Percentiles rank a stretch among this genome's conserved stretches.
Evolutionary conservation across 2,329 filamentous ascomycete genomes (phyloP).

Genomic region (Raffaelea ambrosiae): DNA sequence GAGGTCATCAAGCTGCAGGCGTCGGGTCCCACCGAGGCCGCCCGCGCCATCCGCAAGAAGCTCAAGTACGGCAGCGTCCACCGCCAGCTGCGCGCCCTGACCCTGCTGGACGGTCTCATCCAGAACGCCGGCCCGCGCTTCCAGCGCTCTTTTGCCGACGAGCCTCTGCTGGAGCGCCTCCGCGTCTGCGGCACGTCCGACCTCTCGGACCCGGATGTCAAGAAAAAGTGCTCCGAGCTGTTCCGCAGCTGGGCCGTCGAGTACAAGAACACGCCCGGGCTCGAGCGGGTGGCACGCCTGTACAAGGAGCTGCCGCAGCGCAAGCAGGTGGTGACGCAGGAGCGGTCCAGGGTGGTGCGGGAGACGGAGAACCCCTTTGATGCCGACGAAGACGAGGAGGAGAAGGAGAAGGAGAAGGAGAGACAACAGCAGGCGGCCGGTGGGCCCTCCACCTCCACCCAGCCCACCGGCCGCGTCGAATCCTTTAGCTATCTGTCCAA

Average conservation of each 20-base stretch:
- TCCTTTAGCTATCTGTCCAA: conserved; percentile 29
- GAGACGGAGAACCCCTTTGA: conserved; percentile 71
- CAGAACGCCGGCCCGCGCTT: conserved; percentile 88
- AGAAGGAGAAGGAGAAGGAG: conserved; percentile 12
- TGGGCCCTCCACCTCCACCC: conserved; percentile 3
- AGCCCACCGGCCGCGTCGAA: conserved; percentile 22
- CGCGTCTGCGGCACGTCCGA: conserved; percentile 80
- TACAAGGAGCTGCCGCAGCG: conserved; percentile 61
- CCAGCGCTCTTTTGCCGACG: conserved; percentile 80
- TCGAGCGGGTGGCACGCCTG: conserved; percentile 70
- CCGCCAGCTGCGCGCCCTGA: conserved; percentile 79
- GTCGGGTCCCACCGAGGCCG: conserved; percentile 80
- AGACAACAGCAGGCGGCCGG: conserved; percentile 8
- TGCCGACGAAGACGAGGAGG: conserved; percentile 54
- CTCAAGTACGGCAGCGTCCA: conserved; percentile 97
- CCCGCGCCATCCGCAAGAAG: conserved; percentile 91
- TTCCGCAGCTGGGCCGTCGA: conserved; percentile 80
- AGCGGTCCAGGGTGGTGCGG: conserved; percentile 71
- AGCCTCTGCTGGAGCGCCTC: conserved; percentile 83
- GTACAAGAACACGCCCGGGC: conserved; percentile 72
- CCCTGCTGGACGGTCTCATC: conserved; percentile 84
- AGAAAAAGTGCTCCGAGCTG: conserved; percentile 75
- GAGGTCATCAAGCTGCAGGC: conserved; percentile 87
- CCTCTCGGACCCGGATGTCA: conserved; percentile 77
- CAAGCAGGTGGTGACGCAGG: conserved; percentile 66